phyloP scores from a whole-genome alignment of 768 basidiomycete species.

The Boletus sp. region DNA sequence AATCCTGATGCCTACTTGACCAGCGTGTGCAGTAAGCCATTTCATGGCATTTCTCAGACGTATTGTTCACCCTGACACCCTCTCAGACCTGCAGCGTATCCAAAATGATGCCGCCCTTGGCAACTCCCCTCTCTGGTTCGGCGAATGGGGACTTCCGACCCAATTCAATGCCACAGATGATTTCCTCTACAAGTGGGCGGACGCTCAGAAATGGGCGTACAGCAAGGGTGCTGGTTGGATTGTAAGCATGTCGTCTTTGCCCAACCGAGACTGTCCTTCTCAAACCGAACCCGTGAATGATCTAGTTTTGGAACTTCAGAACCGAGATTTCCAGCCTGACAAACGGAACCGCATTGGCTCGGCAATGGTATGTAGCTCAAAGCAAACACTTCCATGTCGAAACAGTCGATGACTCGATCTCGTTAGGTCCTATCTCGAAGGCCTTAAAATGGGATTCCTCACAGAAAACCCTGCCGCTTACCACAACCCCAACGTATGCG shows the following conservation, averaged over 20 bases:
- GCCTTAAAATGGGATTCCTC: conserved; percentile 54
- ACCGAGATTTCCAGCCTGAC: conserved; percentile 51
- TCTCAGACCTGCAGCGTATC: conserved; percentile 58
- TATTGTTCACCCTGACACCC: neutral
- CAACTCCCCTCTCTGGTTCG: conserved; percentile 53
- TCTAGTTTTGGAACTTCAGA: conserved; percentile 73
- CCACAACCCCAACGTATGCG: conserved; percentile 64
- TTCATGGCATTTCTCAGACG: neutral
- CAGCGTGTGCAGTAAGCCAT: conserved; percentile 63
- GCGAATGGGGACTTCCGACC: conserved; percentile 63
- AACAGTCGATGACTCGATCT: neutral
- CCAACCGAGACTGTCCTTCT: neutral
- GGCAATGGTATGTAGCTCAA: conserved; percentile 57
- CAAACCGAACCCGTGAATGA: neutral
- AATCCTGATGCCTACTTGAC: conserved; percentile 63
- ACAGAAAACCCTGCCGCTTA: conserved; percentile 59
- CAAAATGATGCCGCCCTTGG: conserved; percentile 43
- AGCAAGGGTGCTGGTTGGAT: conserved; percentile 64
- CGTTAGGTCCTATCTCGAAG: conserved; percentile 69
- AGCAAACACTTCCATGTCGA: neutral
- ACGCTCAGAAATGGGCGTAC: conserved; percentile 70
- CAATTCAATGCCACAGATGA: conserved; percentile 61
- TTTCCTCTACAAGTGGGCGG: conserved; percentile 68
- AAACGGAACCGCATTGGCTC: conserved; percentile 46
- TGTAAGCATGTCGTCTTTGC: conserved; percentile 37